Base-by-base conservation (phyloP, 2,329 filamentous ascomycete genomes). In the Fusarium redolens region DNA sequence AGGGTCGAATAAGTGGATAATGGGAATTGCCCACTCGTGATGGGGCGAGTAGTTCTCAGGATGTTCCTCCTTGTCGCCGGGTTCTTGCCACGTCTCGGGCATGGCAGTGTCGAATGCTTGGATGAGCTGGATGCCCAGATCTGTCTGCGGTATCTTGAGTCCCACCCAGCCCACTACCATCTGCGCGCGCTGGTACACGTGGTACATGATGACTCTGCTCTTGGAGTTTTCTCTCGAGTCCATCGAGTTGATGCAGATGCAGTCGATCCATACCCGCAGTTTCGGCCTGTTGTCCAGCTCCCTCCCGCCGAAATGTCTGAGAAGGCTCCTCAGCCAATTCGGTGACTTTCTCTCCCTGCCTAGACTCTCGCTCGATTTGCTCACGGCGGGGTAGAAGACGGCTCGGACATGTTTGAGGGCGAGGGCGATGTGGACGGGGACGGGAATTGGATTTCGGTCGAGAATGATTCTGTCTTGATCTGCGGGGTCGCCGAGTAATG, bases 81-180 rank as follows among this genome's bases (percentile, higher is more conserved):
- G 78, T 56, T 81, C 79, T 33, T 80, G 79, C 73, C 79, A 82
- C 58, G 71, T 60, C 14, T 64, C 48, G 7, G 81, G 81, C 69
- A 82, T 80, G 25, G 74, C 76, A 2, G 71, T 73, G 44, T 82
- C 80, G 60, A 77, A 79, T 31, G 73, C 70, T 17, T 70, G 74
- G 31, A 81, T 74, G 10, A 73, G 69, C 9, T 68, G 63, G 37
- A 80, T 74, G 17, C 73, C 79, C 8, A 70, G 51, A 35, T 79
- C 78, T 3, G 80, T 79, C 22, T 77, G 74, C 31, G 74, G 74
- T 47, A 62, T 65, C 71, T 79, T 80, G 28, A 74, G 67, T 31
- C 79, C 79, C 37, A 81, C 56, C 79, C 79, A 81, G 30, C 80
- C 79, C 17, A 81, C 78, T 30, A 81, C 80, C 51, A 80, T 75